Evolutionary conservation across 805 yeast genomes (phyloP), one percentile per base, ranked within the genome.

Genomic region (Candida fluviatilis): DNA sequence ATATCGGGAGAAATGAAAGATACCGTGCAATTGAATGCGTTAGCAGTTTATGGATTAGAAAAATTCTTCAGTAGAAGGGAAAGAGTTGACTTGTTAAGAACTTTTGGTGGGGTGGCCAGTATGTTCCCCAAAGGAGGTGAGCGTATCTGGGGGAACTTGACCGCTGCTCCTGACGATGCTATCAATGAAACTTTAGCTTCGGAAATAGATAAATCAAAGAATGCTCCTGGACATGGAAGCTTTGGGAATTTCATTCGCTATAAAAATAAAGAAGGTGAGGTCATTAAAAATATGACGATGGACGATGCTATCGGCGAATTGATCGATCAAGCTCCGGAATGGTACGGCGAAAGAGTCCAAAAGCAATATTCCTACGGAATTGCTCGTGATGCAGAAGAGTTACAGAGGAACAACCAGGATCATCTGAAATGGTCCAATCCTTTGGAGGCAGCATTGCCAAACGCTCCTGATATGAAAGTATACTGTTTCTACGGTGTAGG

Each of bases 1-100:
- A 60, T 93, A n/a, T 86, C 96, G 12, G 99, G 99, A 12, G 99
- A 93, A 62, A 93, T 93, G 98, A 87, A 82, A 58, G 99, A 93
- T 59, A 93, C 99, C 0, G 95, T 95, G 21, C 96, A 91, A 54
- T 69, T 93, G 57, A 93, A 93, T 58, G 83, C 93, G 3, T 63
- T 91, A 43, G 99, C 98, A 0, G 88, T 91, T 47, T 88, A 86
- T 53, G 99, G 97, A 1, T 72, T 93, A 40, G 99, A 93, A 55
- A 88, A 86, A 63, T 93, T 93, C 62, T 89, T 93, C 60, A 83
- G 93, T 36, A 76, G 95, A 56, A 76, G 78, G 43, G 99, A 91
- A 62, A 76, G 99, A 48, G 78, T 88, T 5, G 95, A 87, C 45
- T 71, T 93, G 84, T 57, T 89, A 35, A 73, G 88, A 45, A 72